phyloP scores from a whole-genome alignment of 1,284 basidiomycete genomes.

The Marasmius sp. region DNA sequence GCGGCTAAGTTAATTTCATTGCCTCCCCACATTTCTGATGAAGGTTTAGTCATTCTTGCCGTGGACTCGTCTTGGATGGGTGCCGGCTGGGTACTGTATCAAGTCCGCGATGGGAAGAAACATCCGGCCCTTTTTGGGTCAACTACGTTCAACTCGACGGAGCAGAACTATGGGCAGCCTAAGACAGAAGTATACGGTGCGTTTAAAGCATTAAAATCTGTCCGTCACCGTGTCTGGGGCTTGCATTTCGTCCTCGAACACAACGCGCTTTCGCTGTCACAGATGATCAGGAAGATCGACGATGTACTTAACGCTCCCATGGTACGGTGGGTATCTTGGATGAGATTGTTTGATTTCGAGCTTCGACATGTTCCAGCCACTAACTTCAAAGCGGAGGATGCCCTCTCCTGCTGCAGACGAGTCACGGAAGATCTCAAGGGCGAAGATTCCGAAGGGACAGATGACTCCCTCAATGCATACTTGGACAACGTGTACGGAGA shows the following conservation, averaged over 20 bases:
- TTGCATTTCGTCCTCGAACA: constrained; percentile 30
- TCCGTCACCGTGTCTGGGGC: constrained; percentile 29
- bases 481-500: not conserved
- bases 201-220: constrained; percentile 29
- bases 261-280: constrained; percentile 33
- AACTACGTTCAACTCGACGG: constrained; percentile 36
- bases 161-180: constrained; percentile 30
- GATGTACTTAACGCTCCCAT: constrained; percentile 34
- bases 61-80: constrained; percentile 33
- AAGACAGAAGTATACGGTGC: constrained; percentile 38
- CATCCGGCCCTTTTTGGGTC: constrained; percentile 30
- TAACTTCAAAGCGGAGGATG: constrained; percentile 27
- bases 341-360: constrained; percentile 31
- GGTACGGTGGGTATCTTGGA: constrained; percentile 32
- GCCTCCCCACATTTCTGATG: constrained; percentile 10
- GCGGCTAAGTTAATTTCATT: constrained; percentile 14
- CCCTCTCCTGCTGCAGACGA: too few species aligned
- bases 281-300: constrained; percentile 33
- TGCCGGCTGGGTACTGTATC: constrained; percentile 32
- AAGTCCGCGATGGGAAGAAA: constrained; percentile 19
- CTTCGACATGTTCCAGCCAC: constrained; percentile 29
- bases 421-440: too few species aligned
- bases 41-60: constrained; percentile 28
- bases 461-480: constrained; percentile 16
- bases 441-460: too few species aligned